phyloP scores from a whole-genome alignment of 257 asterid species.

The Penstemon davidsonii region DNA sequence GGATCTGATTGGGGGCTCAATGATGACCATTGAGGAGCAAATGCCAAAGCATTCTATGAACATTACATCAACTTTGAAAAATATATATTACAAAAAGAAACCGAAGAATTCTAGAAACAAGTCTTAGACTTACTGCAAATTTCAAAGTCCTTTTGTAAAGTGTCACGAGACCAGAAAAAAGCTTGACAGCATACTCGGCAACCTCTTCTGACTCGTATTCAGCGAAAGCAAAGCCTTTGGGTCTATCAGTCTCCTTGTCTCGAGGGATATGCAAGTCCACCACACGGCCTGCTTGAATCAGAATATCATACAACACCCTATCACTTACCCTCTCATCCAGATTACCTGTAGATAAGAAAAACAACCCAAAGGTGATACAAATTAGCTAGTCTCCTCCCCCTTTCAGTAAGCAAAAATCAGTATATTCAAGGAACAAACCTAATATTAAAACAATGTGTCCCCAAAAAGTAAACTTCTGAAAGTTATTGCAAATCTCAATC shows the following conservation, averaged over 20 bases:
- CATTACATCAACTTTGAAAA: background rate
- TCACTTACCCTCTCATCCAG: constrained; percentile 84
- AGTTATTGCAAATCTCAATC: constrained; percentile 52
- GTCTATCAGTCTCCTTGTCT: constrained; percentile 80
- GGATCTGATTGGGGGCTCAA: constrained; percentile 23
- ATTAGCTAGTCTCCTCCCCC: no score
- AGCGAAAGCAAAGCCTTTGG: constrained; percentile 91
- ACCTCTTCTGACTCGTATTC: constrained; percentile 81
- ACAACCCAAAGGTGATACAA: constrained; percentile 1
- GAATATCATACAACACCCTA: constrained; percentile 88
- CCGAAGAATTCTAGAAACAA: background rate
- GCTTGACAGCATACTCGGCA: constrained; percentile 92
- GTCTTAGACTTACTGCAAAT: constrained; percentile 59
- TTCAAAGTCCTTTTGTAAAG: constrained; percentile 72
- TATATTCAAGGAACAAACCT: no score
- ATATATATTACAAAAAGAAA: background rate
- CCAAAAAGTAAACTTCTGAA: constrained; percentile 78
- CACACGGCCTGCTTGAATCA: constrained; percentile 90
- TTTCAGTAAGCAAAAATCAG: no score
- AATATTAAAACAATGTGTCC: constrained; percentile 27
- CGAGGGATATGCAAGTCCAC: constrained; percentile 79
- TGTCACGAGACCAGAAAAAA: constrained; percentile 82
- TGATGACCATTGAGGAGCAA: constrained; percentile 32
- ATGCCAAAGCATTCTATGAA: background rate
- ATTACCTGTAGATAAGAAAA: constrained; percentile 53